Percentiles rank a stretch among this genome's conserved stretches.
Evolutionary conservation across 1,284 basidiomycete species (phyloP).

Genomic region (Mycena sp.): DNA sequence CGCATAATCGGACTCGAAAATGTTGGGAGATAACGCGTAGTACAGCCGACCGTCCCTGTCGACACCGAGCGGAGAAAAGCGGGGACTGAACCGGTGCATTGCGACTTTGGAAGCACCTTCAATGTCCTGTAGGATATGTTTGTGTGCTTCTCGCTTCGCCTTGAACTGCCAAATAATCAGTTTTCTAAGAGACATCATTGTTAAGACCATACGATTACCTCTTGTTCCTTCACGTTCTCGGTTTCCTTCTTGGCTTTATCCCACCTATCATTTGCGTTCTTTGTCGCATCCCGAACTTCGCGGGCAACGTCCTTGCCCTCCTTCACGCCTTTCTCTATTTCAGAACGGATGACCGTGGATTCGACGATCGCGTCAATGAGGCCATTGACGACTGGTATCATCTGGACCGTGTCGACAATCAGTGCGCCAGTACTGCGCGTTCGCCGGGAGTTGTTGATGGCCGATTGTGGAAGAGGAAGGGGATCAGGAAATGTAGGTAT

Average conservation of each 20-base stretch:
- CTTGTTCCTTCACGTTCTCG: conserved; percentile 35
- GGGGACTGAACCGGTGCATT: conserved; percentile 37
- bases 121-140: conserved; percentile 46
- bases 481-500: conserved; percentile 62
- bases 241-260: conserved; percentile 48
- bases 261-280: conserved; percentile 56
- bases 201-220: conserved; percentile 32
- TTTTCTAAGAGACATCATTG: neutral
- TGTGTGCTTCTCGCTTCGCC: conserved; percentile 47
- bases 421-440: conserved; percentile 43
- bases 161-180: conserved; percentile 35
- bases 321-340: conserved; percentile 62
- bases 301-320: conserved; percentile 62
- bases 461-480: conserved; percentile 55
- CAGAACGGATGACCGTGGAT: conserved; percentile 59
- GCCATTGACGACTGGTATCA: conserved; percentile 68
- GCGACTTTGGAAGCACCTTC: conserved; percentile 52
- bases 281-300: conserved; percentile 57
- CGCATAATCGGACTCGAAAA: conserved; percentile 56
- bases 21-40: conserved; percentile 61
- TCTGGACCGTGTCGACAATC: conserved; percentile 63
- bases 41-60: conserved; percentile 63
- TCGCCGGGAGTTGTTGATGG: conserved; percentile 49
- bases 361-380: conserved; percentile 62
- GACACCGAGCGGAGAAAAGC: conserved; percentile 58